Evolutionary conservation across 176 grass and related monocot species (phyloP), one percentile per base, ranked within the genome.

Genomic region (Avena eriantha): DNA sequence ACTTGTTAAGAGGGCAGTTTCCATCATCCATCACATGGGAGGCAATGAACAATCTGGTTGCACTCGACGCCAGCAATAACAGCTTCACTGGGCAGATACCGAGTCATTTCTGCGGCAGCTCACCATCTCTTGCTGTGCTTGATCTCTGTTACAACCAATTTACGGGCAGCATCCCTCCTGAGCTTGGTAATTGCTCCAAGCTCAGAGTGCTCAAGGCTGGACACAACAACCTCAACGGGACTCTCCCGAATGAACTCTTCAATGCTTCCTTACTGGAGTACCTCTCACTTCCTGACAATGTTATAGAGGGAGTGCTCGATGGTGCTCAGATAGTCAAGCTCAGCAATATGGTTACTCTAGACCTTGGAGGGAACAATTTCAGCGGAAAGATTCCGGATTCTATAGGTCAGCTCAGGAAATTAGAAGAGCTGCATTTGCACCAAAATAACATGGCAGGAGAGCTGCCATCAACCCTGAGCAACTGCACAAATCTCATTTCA

Each of bases 171-270:
- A 39, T 39, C 36, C 36, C 36, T 39, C 36, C 36, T 5, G 36
- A 39, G 36, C 36, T 39, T 39, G 36, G 36, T 39, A 39, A 39
- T 39, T 39, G 36, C 36, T 39, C 36, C 36, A 39, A 39, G 36
- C 36, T 39, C 36, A 39, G 36, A 39, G 36, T 39, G 36, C 36
- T 39, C 36, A 39, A 39, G 36, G 36, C 36, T 39, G 36, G 36
- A 39, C 5, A 39, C 36, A 39, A 39, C 82, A 56, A 82, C 17
- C 79, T 92, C 17, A 78, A 1, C 15, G 90, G 86, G 3, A 10
- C 2, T 1, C 82, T 92, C 22, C 86, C 90, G 0, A n/a, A 79
- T 23, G 86, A 92, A 65, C 79, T 92, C 3, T 89, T 86, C 16
- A 29, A 73, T 34, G 73, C 79, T 43, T 33, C 46, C 4, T 78